phyloP scores from a whole-genome alignment of 257 asterid species.

The Paraleonurus japonicus region DNA sequence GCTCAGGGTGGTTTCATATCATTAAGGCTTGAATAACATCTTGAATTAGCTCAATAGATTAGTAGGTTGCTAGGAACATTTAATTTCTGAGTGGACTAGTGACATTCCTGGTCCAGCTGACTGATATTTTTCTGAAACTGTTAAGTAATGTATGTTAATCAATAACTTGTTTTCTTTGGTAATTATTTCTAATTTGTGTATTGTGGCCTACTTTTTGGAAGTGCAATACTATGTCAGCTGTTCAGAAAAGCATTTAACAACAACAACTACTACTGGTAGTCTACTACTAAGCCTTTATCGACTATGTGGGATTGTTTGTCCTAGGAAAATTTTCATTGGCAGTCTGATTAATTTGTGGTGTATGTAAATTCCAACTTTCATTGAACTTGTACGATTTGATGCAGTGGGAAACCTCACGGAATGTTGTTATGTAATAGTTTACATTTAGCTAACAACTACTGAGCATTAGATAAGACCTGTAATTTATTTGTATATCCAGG shows the following conservation, averaged over 20 bases:
- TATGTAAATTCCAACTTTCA: background rate
- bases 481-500: constrained; percentile 41
- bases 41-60: background rate
- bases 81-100: background rate
- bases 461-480: background rate
- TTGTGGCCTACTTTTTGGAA: background rate
- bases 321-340: background rate
- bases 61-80: constrained; percentile 2
- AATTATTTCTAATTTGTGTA: background rate
- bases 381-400: constrained; percentile 14
- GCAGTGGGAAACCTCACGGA: background rate
- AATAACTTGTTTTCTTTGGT: background rate
- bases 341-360: background rate
- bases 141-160: background rate
- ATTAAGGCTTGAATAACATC: constrained; percentile 3
- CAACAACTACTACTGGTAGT: background rate
- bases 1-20: background rate
- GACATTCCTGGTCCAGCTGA: background rate
- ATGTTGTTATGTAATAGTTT: background rate
- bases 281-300: background rate
- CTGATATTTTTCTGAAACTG: background rate
- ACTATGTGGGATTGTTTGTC: constrained; percentile 3
- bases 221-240: background rate
- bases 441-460: constrained; percentile 11
- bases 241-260: background rate